A percentile compares a stretch with the other conserved stretches of the same genome.
phyloP scores from a whole-genome alignment of 75 land plant genomes.

The Sequoiadendron giganteum region DNA sequence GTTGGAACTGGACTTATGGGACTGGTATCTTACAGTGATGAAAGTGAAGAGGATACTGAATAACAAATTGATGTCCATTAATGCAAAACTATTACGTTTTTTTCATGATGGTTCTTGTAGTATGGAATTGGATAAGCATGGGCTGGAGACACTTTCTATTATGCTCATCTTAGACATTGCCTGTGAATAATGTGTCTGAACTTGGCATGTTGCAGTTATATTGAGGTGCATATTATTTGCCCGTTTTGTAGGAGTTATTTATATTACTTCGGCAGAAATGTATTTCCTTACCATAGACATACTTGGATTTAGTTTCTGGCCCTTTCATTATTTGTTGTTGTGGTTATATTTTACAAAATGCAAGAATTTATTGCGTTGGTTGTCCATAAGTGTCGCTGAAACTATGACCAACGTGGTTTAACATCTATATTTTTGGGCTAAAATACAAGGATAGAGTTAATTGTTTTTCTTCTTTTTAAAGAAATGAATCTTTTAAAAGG shows the following conservation, averaged over 20 bases:
- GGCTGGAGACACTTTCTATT: neutral
- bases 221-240: neutral
- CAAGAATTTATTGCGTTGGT: neutral
- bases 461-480: neutral
- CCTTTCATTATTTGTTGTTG: neutral
- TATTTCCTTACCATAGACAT: neutral
- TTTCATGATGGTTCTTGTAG: neutral
- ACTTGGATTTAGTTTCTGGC: neutral
- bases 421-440: neutral
- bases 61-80: neutral
- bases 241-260: neutral
- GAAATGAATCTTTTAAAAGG: neutral
- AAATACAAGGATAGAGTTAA: neutral
- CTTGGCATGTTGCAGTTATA: neutral
- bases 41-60: slow-evolving; percentile 56
- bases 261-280: neutral
- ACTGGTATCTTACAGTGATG: slow-evolving; percentile 74
- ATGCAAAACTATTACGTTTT: neutral
- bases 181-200: neutral
- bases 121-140: neutral
- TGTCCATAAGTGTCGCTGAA: neutral
- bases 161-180: neutral
- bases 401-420: neutral
- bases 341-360: neutral
- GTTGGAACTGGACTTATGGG: slow-evolving; percentile 8